These are phyloP conservation scores for Scedosporium aurantiacum DNA, from an alignment of 2,329 filamentous ascomycete species.

Conservation along the genomic window DNA sequence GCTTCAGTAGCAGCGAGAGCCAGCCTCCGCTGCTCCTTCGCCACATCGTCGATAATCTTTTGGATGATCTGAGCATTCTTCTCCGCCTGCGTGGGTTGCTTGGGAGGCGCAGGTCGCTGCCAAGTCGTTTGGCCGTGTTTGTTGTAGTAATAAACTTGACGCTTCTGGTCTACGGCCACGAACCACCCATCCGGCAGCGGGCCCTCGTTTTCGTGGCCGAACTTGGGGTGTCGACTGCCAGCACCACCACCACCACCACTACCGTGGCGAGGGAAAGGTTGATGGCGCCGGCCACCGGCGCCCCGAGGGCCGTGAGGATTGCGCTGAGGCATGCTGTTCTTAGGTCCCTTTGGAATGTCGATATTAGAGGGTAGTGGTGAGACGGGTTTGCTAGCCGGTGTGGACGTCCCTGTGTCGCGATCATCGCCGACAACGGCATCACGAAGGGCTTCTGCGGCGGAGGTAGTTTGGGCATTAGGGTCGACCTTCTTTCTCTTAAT, in stretches of 20 bases:
- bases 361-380: slow-evolving; percentile 34
- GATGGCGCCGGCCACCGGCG: slow-evolving; percentile 7
- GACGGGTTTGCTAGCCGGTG: slow-evolving; percentile 26
- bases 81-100: slow-evolving; percentile 46
- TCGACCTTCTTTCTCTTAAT: slow-evolving; percentile 86
- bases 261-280: slow-evolving; percentile 36
- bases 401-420: slow-evolving; percentile 28
- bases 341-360: slow-evolving; percentile 46
- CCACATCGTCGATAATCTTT: slow-evolving; percentile 76
- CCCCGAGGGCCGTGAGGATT: slow-evolving; percentile 16
- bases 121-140: slow-evolving; percentile 69
- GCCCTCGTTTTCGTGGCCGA: slow-evolving; percentile 20
- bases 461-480: slow-evolving; percentile 39
- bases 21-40: slow-evolving; percentile 45
- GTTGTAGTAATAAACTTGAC: slow-evolving; percentile 78
- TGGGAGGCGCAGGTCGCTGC: slow-evolving; percentile 61
- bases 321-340: slow-evolving; percentile 47
- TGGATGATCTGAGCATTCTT: slow-evolving; percentile 65
- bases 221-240: neutral
- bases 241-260: slow-evolving; percentile 1
- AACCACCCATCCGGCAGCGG: slow-evolving; percentile 80
- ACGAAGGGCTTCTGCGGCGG: slow-evolving; percentile 11
- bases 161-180: slow-evolving; percentile 56
- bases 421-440: slow-evolving; percentile 17
- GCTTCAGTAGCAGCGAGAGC: slow-evolving; percentile 30